Evolutionary conservation across 192 early-diverging fungal genomes (phyloP).

Genomic region (Backusella macrospora): DNA sequence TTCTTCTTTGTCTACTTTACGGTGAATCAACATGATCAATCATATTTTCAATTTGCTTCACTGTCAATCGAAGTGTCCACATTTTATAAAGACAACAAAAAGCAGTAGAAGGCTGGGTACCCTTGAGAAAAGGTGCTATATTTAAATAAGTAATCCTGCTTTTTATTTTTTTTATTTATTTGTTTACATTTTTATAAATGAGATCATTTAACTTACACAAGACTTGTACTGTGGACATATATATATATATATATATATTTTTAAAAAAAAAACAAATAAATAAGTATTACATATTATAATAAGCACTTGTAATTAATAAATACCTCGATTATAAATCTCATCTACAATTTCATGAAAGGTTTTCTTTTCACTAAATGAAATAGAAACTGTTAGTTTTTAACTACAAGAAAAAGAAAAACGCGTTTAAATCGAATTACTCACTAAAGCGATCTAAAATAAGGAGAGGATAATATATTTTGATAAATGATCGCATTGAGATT

Average conservation of each 20-base stretch:
- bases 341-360: slow-evolving; percentile 80
- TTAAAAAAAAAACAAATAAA: slow-evolving; percentile 2
- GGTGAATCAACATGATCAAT: slow-evolving; percentile 78
- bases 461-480: slow-evolving; percentile 73
- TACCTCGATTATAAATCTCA: slow-evolving; percentile 73
- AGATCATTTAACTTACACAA: slow-evolving; percentile 23
- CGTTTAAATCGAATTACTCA: slow-evolving; percentile 38
- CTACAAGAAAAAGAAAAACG: background rate
- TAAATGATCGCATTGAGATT: slow-evolving; percentile 76
- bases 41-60: slow-evolving; percentile 77
- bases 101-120: slow-evolving; percentile 76
- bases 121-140: slow-evolving; percentile 81
- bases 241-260: too few relatives aligned
- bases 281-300: background rate
- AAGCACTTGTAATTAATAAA: background rate
- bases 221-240: slow-evolving; percentile 23
- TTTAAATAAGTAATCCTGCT: background rate
- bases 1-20: slow-evolving; percentile 44
- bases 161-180: background rate
- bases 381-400: background rate
- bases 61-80: slow-evolving; percentile 75
- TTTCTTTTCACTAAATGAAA: slow-evolving; percentile 58
- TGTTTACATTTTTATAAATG: background rate
- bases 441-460: slow-evolving; percentile 77
- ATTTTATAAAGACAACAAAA: slow-evolving; percentile 86